Conservation (phyloP, 1,139 yeast species). For the Kazachstania sp. region DNA sequence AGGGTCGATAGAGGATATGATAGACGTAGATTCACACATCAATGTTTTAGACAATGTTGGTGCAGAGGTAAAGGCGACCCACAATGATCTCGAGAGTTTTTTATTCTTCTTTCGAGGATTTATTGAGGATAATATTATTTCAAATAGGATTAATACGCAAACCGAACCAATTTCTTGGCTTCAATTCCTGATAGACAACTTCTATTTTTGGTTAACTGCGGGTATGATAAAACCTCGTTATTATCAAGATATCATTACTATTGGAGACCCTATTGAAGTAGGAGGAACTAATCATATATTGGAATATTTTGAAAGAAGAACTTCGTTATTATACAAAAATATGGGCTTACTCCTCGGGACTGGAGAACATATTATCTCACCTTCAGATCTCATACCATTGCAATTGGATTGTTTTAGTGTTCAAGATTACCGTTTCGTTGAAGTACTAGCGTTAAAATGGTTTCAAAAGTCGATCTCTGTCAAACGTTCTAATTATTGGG, state of each 20-base stretch:
- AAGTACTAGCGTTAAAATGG: slow-evolving; percentile 17
- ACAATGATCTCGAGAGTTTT: slow-evolving; percentile 29
- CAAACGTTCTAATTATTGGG: slow-evolving; percentile 8
- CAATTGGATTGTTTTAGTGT: slow-evolving; percentile 27
- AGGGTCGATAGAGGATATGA: slow-evolving; percentile 22
- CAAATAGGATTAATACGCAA: slow-evolving; percentile 13
- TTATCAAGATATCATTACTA: slow-evolving; percentile 18
- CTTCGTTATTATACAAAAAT: slow-evolving; percentile 11
- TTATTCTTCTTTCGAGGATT: slow-evolving; percentile 11
- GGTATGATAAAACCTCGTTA: slow-evolving; percentile 47
- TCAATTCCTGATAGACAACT: slow-evolving; percentile 61
- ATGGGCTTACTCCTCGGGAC: slow-evolving; percentile 13
- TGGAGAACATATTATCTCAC: slow-evolving; percentile 13
- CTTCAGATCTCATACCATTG: slow-evolving; percentile 15
- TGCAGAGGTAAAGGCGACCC: slow-evolving; percentile 31
- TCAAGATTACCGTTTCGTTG: slow-evolving; percentile 22
- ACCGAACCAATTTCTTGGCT: slow-evolving; percentile 51
- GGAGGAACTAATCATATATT: background rate
- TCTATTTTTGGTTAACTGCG: slow-evolving; percentile 81
- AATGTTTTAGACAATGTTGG: slow-evolving; percentile 12
- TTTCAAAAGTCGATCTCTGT: slow-evolving; percentile 16
- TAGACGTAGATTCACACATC: slow-evolving; percentile 13
- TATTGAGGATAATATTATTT: slow-evolving; percentile 16
- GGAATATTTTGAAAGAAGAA: slow-evolving; percentile 16
- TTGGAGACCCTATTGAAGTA: slow-evolving; percentile 10